These are phyloP conservation scores for Suhomyces anneliseae DNA, from an alignment of 1,139 yeast species.

Conservation along the genomic window DNA sequence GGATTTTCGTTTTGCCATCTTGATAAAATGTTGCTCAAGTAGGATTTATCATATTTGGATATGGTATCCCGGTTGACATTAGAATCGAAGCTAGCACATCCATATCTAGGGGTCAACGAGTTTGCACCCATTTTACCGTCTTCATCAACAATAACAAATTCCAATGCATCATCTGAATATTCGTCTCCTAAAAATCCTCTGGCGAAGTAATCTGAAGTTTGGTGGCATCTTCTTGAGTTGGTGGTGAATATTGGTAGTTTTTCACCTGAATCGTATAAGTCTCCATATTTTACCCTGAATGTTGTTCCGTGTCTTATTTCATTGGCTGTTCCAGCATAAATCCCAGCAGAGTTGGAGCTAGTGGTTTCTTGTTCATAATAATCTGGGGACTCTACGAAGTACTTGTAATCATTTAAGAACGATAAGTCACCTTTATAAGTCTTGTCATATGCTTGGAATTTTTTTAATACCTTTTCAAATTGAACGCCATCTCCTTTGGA, in stretches of 20 bases:
- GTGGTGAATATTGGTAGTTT: constrained; percentile 20
- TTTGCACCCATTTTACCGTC: constrained; percentile 20
- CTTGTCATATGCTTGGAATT: constrained; percentile 20
- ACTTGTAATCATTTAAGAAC: constrained; percentile 13
- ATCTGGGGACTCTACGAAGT: constrained; percentile 14
- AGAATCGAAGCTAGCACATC: constrained; percentile 28
- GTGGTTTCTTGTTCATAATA: constrained; percentile 28
- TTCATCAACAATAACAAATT: constrained; percentile 13
- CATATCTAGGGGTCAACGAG: constrained; percentile 22
- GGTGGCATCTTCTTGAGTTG: constrained; percentile 17
- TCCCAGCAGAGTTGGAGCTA: constrained; percentile 26
- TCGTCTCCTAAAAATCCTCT: constrained; percentile 29
- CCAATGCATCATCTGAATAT: constrained; percentile 11
- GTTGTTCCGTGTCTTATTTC: constrained; percentile 19
- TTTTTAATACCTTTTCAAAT: constrained; percentile 23
- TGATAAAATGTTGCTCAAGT: constrained; percentile 34
- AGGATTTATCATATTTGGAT: constrained; percentile 19
- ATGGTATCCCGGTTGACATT: constrained; percentile 18
- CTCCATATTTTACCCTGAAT: constrained; percentile 17
- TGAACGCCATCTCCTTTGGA: constrained; percentile 24
- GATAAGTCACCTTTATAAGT: constrained; percentile 15
- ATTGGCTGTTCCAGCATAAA: constrained; percentile 25
- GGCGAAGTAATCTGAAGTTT: constrained; percentile 19
- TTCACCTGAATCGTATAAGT: constrained; percentile 15
- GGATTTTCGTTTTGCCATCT: constrained; percentile 40